Base-by-base conservation (phyloP, 176 grass and related monocot genomes). In the bread wheat (Triticum aestivum) region DNA sequence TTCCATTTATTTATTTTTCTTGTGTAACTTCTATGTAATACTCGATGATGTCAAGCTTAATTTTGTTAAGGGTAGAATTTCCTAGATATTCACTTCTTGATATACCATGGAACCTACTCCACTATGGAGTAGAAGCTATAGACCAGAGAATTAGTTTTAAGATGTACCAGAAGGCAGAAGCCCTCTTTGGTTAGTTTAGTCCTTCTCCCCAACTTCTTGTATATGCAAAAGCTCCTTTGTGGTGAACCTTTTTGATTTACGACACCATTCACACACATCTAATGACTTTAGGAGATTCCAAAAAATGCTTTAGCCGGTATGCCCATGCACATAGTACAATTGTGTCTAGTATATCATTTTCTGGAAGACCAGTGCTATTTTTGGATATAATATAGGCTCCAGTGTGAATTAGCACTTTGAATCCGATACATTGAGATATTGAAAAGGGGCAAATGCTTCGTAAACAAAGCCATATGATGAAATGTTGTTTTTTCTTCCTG, bases 1-100 rank as follows among this genome's bases (percentile, higher is more conserved):
- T 80, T 83, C 52, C 79, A 10, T 82, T 77, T 65, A 32, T 29
- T 76, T 30, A 30, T 30, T 76, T 82, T 82, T 18, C 54, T 76
- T 69, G 20, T 17, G 39, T n/a, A 11, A 73, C 11, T 30, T 79
- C 30, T n/a, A 4, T 13, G 24, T 29, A 9, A 4, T 32, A 54
- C 45, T 18, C 2, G 27, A 17, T 20, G 30, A 34, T 61, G 21
- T 54, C 6, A 15, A 79, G 6, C 61, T 9, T 69, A 37, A 15
- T 2, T 64, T 61, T 79, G 1, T 62, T 5, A 65, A 47, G 1
- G 32, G 24, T 47, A 62, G 35, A 35, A 11, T 5, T 64, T 52
- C 9, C 4, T 61, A 24, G 14, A 8, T 9, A 14, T 69, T 27
- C 1, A 0, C 8, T 70, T 49, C 49, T 52, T 76, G 7, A 8